These are phyloP conservation scores for Moniliophthora roreri DNA, from an alignment of 1,284 basidiomycete species.

Conservation along the genomic window DNA sequence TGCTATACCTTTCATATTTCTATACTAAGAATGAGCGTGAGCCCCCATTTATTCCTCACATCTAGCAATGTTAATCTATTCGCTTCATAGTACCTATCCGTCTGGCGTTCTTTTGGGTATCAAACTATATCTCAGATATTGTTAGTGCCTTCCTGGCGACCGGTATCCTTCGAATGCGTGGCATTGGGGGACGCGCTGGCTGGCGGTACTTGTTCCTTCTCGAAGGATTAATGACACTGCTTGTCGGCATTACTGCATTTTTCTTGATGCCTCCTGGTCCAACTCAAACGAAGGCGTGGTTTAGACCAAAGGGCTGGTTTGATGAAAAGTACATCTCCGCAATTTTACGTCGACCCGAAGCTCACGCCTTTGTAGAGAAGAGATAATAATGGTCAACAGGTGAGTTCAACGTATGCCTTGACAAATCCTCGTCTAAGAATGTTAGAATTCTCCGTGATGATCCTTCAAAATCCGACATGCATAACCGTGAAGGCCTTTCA, in stretches of 20 bases:
- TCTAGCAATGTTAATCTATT: neutral
- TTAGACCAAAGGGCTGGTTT: slow-evolving; percentile 58
- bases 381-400: slow-evolving; percentile 60
- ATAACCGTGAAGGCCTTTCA: slow-evolving; percentile 60
- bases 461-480: slow-evolving; percentile 60
- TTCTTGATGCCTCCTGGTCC: slow-evolving; percentile 69
- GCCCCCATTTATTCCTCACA: slow-evolving; percentile 11
- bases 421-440: neutral
- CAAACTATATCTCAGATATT: slow-evolving; percentile 54
- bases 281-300: slow-evolving; percentile 67
- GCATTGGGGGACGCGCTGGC: slow-evolving; percentile 50
- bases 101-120: slow-evolving; percentile 71
- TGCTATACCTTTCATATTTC: slow-evolving; percentile 69
- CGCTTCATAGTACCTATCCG: slow-evolving; percentile 54
- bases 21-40: slow-evolving; percentile 60
- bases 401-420: slow-evolving; percentile 27
- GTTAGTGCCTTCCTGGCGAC: slow-evolving; percentile 63
- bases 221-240: slow-evolving; percentile 53
- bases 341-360: neutral
- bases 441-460: slow-evolving; percentile 54
- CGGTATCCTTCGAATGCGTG: slow-evolving; percentile 60
- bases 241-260: slow-evolving; percentile 58
- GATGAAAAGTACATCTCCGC: slow-evolving; percentile 38
- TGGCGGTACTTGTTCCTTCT: slow-evolving; percentile 64
- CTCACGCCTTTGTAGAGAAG: slow-evolving; percentile 34